phyloP scores from a whole-genome alignment of 257 asterid genomes.

The Anisodus acutangulus region DNA sequence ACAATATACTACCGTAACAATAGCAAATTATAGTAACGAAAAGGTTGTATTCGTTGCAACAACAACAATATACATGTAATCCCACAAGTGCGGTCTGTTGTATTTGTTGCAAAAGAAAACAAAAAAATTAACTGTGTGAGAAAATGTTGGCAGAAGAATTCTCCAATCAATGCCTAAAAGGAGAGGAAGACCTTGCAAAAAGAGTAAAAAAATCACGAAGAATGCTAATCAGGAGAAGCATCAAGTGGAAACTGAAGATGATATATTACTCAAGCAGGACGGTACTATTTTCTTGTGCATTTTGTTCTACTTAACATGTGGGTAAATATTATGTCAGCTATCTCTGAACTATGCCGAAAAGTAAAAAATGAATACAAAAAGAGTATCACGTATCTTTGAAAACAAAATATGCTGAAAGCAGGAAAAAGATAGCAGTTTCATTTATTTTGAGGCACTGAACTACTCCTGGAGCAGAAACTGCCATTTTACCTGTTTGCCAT shows the following conservation, averaged over 20 bases:
- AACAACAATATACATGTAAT: too few relatives aligned
- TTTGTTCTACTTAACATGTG: not conserved
- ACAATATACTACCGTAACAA: too few relatives aligned
- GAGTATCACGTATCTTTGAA: not conserved
- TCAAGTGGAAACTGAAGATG: not conserved
- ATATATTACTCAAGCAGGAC: not conserved
- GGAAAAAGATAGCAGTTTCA: not conserved
- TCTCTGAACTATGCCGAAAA: not conserved
- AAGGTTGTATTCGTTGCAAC: not conserved
- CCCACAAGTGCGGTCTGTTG: too few relatives aligned
- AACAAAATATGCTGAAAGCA: not conserved
- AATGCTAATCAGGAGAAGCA: not conserved
- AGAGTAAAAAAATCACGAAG: not conserved
- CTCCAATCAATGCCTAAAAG: not conserved
- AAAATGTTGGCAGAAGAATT: not conserved
- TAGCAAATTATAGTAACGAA: not conserved
- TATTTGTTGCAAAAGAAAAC: not conserved
- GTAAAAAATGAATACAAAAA: not conserved
- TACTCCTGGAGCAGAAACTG: not conserved
- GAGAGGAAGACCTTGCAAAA: not conserved
- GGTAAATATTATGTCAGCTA: not conserved
- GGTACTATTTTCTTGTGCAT: not conserved
- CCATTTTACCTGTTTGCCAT: not conserved
- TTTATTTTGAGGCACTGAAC: not conserved
- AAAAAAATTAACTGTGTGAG: not conserved